Evolutionary conservation across 805 yeast genomes (phyloP), one percentile per base, ranked within the genome.

Genomic region (Candida caryicola): DNA sequence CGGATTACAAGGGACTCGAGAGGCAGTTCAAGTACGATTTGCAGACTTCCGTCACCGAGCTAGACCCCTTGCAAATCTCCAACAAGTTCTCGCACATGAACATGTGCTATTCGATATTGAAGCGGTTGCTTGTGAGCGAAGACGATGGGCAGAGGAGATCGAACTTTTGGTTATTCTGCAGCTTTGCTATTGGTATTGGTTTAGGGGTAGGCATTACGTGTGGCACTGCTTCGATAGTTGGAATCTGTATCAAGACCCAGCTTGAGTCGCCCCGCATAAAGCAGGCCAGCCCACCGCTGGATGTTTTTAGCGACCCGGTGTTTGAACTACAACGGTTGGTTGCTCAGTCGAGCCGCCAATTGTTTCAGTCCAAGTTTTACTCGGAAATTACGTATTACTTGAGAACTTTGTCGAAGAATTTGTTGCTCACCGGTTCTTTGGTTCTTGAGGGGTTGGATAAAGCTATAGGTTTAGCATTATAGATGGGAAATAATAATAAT

Each of bases 141-240:
- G 27, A 28, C 12, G 34, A 36, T 3, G 16, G 21, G 14, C 19
- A 33, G 16, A 17, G 34, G 18, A 26, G 23, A 9, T 29, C 42
- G 4, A 34, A 39, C 5, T 34, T 54, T 5, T 59, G 62, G 55
- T 18, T 63, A 8, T 17, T 64, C 4, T 63, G 62, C 34, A 53
- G 68, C 39, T 65, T 67, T 41, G 47, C 66, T 1, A 19, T 66
- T 16, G 72, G 72, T 1, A 49, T 66, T 25, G 68, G 71, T 1
- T 47, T 68, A 14, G 72, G 73, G 2, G 40, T 56, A 16, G 54
- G 59, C 1, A 30, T 59, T 28, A 54, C 64, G 9, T 52, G 45
- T 35, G 59, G 61, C 7, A 42, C 64, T 12, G 45, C 55, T 4
- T 50, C 52, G 7, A 29, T 49, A 4, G 28, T 47, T 23, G 50